phyloP scores from a whole-genome alignment of 108 stramenopile species.

The Fragilariopsis cylindrus region DNA sequence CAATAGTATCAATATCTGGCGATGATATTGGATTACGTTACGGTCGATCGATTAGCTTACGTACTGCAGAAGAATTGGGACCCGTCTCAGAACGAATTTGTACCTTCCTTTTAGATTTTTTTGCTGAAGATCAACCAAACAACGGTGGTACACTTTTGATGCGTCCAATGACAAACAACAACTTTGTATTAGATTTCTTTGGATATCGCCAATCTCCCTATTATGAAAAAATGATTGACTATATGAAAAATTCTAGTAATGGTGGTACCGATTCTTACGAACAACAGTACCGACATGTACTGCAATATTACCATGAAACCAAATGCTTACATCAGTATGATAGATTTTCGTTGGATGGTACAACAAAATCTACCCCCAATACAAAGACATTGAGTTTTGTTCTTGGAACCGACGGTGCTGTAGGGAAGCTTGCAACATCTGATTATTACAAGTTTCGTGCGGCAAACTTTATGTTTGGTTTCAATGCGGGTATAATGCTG shows the following conservation, averaged over 20 bases:
- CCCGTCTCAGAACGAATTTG: conserved; percentile 15
- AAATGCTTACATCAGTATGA: conserved; percentile 79
- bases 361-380: conserved; percentile 34
- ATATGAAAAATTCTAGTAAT: not conserved
- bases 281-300: conserved; percentile 26
- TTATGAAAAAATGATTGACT: conserved; percentile 18
- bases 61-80: conserved; percentile 8
- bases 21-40: conserved; percentile 15
- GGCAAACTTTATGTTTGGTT: conserved; percentile 41
- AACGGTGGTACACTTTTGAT: conserved; percentile 16
- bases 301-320: conserved; percentile 41
- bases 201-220: conserved; percentile 26
- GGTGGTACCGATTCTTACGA: conserved; percentile 20
- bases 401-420: conserved; percentile 27
- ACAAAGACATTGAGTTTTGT: conserved; percentile 27
- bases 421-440: conserved; percentile 26
- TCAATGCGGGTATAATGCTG: conserved; percentile 24
- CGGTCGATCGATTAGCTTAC: conserved; percentile 20
- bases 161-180: conserved; percentile 38
- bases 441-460: conserved; percentile 42
- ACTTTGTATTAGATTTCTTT: conserved; percentile 31
- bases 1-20: not conserved
- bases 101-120: conserved; percentile 27
- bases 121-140: conserved; percentile 24
- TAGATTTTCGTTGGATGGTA: conserved; percentile 57